Base-by-base conservation (phyloP, 2,329 filamentous ascomycete genomes). In the Colletotrichum cereale region DNA sequence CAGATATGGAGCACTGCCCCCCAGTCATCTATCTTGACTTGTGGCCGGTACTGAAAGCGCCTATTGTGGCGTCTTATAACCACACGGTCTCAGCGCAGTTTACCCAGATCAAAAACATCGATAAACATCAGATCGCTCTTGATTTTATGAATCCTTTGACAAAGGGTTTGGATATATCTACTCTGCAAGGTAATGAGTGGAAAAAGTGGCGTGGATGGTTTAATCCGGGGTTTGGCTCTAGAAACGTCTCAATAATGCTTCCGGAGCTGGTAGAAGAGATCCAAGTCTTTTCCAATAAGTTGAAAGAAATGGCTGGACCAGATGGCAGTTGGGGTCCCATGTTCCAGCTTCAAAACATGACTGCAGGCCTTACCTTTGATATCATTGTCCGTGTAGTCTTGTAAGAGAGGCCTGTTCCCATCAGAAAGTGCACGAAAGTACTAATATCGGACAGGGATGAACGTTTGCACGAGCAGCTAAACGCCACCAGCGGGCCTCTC, bases 201-300 rank as follows among this genome's bases (percentile, higher is more conserved):
- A 72, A 66, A 56, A 53, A 77, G 16, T 82, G 79, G 78, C 79
- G 61, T 67, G 75, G 71, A 47, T 67, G 77, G 44, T 78, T 83
- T 29, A 83, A 77, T 29, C 81, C 79, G 0, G 80, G 78, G 1
- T 84, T 84, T 44, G 40, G 42, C 24, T 52, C 60, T 16, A 70
- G 66, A 3, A 69, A 69, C 31, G 42, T 62, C 0, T 62, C 42
- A 0, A 57, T 58, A 16, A 62, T 71, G 47, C 57, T 67, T 1
- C 68, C 68, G 5, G 63, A 57, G 16, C 52, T 71, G 5, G 52
- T 68, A 10, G 64, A 71, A 24, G 64, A 68, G 24, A 60, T 63
- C 8, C 38, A 50, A 7, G 62, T 56, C 16, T 66, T 70, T 26
- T 55, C 47, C 26, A 56, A 61, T 5, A 70, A 61, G 14, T 31